Evolutionary conservation across 495 filamentous ascomycete genomes (phyloP).

Genomic region (Penicillium ucsense): DNA sequence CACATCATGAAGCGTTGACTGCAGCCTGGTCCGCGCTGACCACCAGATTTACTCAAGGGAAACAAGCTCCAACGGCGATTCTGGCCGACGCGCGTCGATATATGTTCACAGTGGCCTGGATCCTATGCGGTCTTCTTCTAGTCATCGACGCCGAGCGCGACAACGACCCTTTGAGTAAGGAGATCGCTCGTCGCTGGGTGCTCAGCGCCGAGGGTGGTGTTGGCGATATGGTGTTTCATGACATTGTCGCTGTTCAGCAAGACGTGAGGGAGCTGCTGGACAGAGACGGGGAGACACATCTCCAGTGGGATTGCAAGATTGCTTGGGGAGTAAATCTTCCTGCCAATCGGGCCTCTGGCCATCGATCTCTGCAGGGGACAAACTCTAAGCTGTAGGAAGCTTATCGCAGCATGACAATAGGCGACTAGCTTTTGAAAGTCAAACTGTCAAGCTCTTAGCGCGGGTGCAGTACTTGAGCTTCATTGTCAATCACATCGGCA

Average conservation of each 20-base stretch:
- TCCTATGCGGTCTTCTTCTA: slow-evolving; percentile 20
- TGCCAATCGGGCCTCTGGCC: slow-evolving; percentile 12
- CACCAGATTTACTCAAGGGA: slow-evolving; percentile 5
- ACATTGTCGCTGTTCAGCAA: slow-evolving; percentile 12
- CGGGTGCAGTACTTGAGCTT: too few relatives aligned
- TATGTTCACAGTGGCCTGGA: slow-evolving; percentile 30
- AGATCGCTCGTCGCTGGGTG: slow-evolving; percentile 28
- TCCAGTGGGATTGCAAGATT: slow-evolving; percentile 26
- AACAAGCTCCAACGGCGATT: slow-evolving; percentile 5
- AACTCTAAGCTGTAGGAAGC: slow-evolving; percentile 9
- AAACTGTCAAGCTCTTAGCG: too few relatives aligned
- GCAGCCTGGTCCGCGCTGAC: slow-evolving; percentile 10
- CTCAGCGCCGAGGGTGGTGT: slow-evolving; percentile 19
- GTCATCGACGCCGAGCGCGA: slow-evolving; percentile 23
- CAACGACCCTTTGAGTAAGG: slow-evolving; percentile 15
- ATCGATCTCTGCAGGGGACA: slow-evolving; percentile 18
- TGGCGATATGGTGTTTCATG: slow-evolving; percentile 21
- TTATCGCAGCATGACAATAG: too few relatives aligned
- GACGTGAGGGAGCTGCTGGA: not conserved
- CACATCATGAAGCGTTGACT: slow-evolving; percentile 6
- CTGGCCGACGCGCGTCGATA: slow-evolving; percentile 25
- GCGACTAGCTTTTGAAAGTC: too few relatives aligned
- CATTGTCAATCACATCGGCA: too few relatives aligned
- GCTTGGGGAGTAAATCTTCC: slow-evolving; percentile 25
- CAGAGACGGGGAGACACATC: slow-evolving; percentile 7